Evolutionary conservation across 352 stramenopile genomes (phyloP), one percentile per base, ranked within the genome.

Genomic region (Lagenidium giganteum): DNA sequence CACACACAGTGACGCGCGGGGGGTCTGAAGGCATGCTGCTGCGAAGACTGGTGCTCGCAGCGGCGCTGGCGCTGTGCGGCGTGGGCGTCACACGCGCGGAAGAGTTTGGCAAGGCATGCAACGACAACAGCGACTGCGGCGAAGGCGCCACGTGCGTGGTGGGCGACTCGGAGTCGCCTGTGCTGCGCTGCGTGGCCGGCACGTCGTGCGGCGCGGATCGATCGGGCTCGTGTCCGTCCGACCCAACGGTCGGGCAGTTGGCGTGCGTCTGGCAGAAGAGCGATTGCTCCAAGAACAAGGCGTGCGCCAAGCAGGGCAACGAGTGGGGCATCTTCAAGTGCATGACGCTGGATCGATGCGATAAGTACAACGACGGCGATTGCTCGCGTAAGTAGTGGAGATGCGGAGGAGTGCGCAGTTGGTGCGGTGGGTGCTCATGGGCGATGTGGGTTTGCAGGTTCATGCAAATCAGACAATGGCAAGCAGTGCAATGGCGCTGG

Each of bases 301-400:
- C 50, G 5, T 70, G 54, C 22, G 45, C 37, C 13, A 21, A 61
- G 26, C 43, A 75, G 23, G 46, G 50, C 40, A 54, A 43, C 50
- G 29, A 51, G 25, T 31, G 59, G 23, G 73, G 71, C 20, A 75
- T 89, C 43, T 91, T 89, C 70, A 88, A 90, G 53, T 93, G 81
- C 38, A 66, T 93, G 33, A 84, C 73, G 16, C 61, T 89, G 23
- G 65, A 78, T 25, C 70, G 81, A 4, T 93, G 81, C 45, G 81
- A 93, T 42, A 35, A 71, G 25, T 87, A 87, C 52, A 62, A 60
- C 32, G 54, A 49, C 29, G 59, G 54, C 31, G 42, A 60, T 3
- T 89, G 77, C 52, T n/a, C n/a, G n/a, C n/a, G n/a, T n/a, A n/a
- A n/a, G n/a, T n/a, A n/a, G n/a, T n/a, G n/a, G n/a, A n/a, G n/a